phyloP scores from a whole-genome alignment of 2,329 filamentous ascomycete species.

The Colletotrichum acutatum region DNA sequence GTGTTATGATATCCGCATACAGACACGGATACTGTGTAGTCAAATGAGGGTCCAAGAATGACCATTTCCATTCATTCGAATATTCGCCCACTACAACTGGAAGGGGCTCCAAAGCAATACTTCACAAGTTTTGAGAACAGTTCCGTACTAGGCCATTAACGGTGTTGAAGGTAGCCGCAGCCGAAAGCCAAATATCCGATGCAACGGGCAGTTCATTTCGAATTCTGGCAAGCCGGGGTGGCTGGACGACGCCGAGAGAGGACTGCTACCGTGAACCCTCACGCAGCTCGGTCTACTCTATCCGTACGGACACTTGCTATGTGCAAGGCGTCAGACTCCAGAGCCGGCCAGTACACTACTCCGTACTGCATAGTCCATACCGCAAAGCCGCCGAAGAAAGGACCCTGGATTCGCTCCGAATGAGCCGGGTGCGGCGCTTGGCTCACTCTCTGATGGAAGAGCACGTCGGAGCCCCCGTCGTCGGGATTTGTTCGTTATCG shows the following conservation, averaged over 20 bases:
- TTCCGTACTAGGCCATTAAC: conserved; percentile 3
- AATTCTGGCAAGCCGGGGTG: not conserved
- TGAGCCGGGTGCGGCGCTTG: conserved; percentile 24
- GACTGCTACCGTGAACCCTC: not conserved
- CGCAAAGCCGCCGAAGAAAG: conserved; percentile 25
- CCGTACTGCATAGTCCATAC: no score
- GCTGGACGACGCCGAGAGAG: not conserved
- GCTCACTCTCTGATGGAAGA: not conserved
- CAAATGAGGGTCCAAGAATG: not conserved
- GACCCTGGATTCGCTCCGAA: conserved; percentile 32
- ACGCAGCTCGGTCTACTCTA: no score
- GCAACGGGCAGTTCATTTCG: conserved; percentile 9
- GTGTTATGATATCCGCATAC: not conserved
- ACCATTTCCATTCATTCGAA: not conserved
- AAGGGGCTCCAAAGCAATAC: not conserved
- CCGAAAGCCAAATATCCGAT: conserved; percentile 17
- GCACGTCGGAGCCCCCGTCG: not conserved
- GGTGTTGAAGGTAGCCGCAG: not conserved
- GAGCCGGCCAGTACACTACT: not conserved
- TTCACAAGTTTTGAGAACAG: not conserved
- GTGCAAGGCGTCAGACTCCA: conserved; percentile 25
- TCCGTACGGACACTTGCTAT: conserved; percentile 1
- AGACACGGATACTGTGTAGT: not conserved
- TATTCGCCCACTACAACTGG: not conserved
- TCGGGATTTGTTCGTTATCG: not conserved